Base-by-base conservation (phyloP, 2,329 filamentous ascomycete species). In the Diaporthe citriasiana region DNA sequence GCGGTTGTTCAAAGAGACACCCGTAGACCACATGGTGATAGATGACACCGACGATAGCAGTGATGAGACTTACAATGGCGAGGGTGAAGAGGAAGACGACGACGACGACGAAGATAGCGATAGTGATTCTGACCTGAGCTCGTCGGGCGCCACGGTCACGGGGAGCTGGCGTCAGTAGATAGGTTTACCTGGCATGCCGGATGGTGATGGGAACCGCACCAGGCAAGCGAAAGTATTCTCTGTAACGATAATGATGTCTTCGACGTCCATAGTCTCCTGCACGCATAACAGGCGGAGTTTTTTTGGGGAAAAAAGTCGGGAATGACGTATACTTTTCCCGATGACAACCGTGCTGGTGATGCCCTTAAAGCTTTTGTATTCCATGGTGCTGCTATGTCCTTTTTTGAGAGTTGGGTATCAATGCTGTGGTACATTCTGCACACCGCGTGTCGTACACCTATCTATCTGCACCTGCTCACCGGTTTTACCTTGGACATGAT, bases 331-430 rank as follows among this genome's bases (percentile, higher is more conserved):
- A 38, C 22, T 30, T 68, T 53, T 12, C 3, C 30, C 47, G 4
- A 38, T 17, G 0, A 30, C 22, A 68, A 3, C 8, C 8, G n/a
- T 53, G 47, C 47, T 25, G n/a, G 22, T 47, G 40, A 30, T 15
- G 15, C 17, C 25, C 40, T 47, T 47, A 40, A 15, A 30, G 13
- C 8, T 19, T 10, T 9, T 22, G 30, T 27, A 30, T 27, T 27
- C 33, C 22, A 13, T 17, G n/a, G 5, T 53, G 35, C 8, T 40
- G 35, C 9, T 25, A 22, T 13, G 9, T 68, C 15, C 22, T 25
- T 17, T 53, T 53, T 30, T 45, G 45, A 40, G 33, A 68, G 63
- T 68, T 68, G 63, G 47, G 33, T 68, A 68, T 68, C 63, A 68
- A 68, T 68, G 45, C 63, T n/a, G 10, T 17, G n/a, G 2, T 13